Evolutionary conservation across 1,284 basidiomycete genomes (phyloP).

Genomic region (Ustilago vetiveriae): DNA sequence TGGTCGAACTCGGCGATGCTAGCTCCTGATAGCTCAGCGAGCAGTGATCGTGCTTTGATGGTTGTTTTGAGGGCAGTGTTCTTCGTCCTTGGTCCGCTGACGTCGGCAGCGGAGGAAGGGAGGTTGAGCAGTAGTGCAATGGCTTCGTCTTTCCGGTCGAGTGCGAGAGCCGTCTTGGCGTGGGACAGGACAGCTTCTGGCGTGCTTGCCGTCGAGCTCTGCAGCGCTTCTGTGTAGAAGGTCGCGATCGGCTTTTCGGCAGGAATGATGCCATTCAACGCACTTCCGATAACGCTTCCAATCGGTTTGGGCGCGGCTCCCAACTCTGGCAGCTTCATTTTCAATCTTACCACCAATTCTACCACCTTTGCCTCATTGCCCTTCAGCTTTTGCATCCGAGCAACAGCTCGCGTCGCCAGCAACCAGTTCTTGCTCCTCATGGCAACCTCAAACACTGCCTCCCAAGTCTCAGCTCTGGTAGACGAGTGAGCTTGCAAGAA

Average conservation of each 20-base stretch:
- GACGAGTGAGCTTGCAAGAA: constrained; percentile 72
- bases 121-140: constrained; percentile 18
- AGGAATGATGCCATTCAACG: constrained; percentile 59
- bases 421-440: constrained; percentile 80
- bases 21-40: constrained; percentile 15
- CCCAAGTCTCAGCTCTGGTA: constrained; percentile 77
- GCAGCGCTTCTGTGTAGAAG: constrained; percentile 73
- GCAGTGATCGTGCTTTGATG: constrained; percentile 7
- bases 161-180: constrained; percentile 9
- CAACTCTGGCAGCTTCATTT: constrained; percentile 62
- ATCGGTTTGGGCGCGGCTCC: constrained; percentile 27
- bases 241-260: constrained; percentile 71
- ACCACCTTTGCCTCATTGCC: constrained; percentile 77
- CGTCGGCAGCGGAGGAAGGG: constrained; percentile 1
- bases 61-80: constrained; percentile 18
- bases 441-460: constrained; percentile 81
- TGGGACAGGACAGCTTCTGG: constrained; percentile 11
- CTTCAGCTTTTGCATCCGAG: constrained; percentile 73
- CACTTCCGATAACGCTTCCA: constrained; percentile 68
- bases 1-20: constrained; percentile 53
- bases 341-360: constrained; percentile 76
- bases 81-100: neutral
- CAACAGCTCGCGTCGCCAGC: constrained; percentile 79
- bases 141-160: constrained; percentile 24
- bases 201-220: neutral